Conservation (phyloP, 2,329 filamentous ascomycete genomes). For the Aspergillus unguis region DNA sequence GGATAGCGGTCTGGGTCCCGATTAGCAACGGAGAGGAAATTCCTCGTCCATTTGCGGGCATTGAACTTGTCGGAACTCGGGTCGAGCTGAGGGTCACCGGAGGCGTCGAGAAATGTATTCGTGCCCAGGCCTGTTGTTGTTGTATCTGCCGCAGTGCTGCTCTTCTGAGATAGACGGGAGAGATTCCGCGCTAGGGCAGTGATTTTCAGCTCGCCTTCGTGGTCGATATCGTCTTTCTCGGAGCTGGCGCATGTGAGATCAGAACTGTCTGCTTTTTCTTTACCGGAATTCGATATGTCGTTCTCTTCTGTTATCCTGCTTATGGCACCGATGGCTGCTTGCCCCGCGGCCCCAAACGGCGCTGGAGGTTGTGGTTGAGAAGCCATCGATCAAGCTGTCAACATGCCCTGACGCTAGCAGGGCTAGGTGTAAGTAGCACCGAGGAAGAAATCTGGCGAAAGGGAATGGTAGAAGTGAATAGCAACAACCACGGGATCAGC, state of each 20-base stretch:
- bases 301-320: slow-evolving; percentile 6
- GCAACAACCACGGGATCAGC: not conserved
- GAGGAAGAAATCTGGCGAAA: not conserved
- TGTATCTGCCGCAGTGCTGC: slow-evolving; percentile 7
- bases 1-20: slow-evolving; percentile 32
- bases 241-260: slow-evolving; percentile 22
- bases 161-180: slow-evolving; percentile 29
- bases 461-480: slow-evolving; percentile 3
- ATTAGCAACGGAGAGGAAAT: slow-evolving; percentile 33
- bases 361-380: slow-evolving; percentile 18
- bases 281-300: not conserved
- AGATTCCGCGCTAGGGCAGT: slow-evolving; percentile 29
- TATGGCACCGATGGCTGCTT: not conserved
- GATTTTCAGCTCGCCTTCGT: slow-evolving; percentile 25
- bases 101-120: slow-evolving; percentile 38
- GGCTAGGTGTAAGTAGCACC: not conserved
- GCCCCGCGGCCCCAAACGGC: slow-evolving; percentile 16
- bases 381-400: slow-evolving; percentile 7
- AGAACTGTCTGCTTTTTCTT: slow-evolving; percentile 23
- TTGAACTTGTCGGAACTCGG: slow-evolving; percentile 43
- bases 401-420: not conserved
- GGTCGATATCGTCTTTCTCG: slow-evolving; percentile 25
- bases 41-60: slow-evolving; percentile 45
- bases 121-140: slow-evolving; percentile 9
- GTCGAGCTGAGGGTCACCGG: slow-evolving; percentile 38